Base-by-base conservation (phyloP, 768 basidiomycete species). In the Boletus edulis region DNA sequence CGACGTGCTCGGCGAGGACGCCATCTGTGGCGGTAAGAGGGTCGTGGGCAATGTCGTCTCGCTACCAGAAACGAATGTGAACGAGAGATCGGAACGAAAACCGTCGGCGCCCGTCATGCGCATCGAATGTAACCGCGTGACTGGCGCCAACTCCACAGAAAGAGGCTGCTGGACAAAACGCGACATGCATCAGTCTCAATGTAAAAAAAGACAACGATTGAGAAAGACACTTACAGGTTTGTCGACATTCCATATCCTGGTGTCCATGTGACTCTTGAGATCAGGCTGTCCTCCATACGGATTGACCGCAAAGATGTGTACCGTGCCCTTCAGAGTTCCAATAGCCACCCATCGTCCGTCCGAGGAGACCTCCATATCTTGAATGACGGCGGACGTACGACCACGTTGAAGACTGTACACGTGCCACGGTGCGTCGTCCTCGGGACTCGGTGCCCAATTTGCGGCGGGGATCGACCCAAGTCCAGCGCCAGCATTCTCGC, bases 281-380 rank as follows among this genome's bases (percentile, higher is more conserved):
- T 91, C 85, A 2, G 86, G 75, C 34, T 74, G 75, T 4, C 91
- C 87, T 1, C 89, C 91, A 54, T 85, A 85, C 5, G 89, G 89
- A 66, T 91, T 87, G 9, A 85, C 75, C 9, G 86, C 81, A 64
- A 91, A 93, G 1, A 92, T 72, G 70, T 93, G 89, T 18, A 85
- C 70, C 0, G 83, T 87, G 53, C 83, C 68, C 60, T 84, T 84
- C 64, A 74, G 63, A 39, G 86, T 90, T n/a, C 78, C 81, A 35
- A 91, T 69, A 3, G 82, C 89, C 17, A 84, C 68, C 87, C 87
- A 92, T 37, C 84, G 69, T 14, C 84, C 85, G 62, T 86, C 85
- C 3, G 66, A 56, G 41, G 67, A 66, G 9, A 65, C 57, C 24
- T 70, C 72, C 13, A 86, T 70, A 13, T 70, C 70, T 50, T 85